phyloP scores from a whole-genome alignment of 306 rosid genomes.

The Prunus mume region DNA sequence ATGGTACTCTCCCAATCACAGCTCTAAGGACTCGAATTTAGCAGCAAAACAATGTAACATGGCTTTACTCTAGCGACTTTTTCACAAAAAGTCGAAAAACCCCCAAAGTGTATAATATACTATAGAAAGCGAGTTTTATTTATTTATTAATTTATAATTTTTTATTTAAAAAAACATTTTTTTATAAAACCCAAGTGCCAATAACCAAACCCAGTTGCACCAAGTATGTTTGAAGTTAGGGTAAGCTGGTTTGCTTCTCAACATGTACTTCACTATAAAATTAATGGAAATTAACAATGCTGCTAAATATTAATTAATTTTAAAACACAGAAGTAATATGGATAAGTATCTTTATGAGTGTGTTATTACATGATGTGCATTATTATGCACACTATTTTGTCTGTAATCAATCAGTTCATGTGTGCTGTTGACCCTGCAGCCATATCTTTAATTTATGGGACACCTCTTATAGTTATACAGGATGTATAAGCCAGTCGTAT shows the following conservation, averaged over 20 bases:
- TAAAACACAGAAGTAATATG: neutral
- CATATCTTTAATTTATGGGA: neutral
- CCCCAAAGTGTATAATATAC: too few species aligned
- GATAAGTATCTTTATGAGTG: neutral
- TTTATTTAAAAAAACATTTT: neutral
- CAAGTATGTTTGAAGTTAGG: neutral
- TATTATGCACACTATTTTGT: constrained; percentile 2
- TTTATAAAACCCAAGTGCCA: neutral
- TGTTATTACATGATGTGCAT: neutral
- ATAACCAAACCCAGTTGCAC: neutral
- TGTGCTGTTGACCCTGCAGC: constrained; percentile 12
- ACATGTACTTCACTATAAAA: constrained; percentile 5
- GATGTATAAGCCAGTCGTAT: neutral
- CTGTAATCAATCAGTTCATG: constrained; percentile 12
- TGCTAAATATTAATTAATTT: neutral
- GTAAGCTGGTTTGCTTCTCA: neutral
- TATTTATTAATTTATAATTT: neutral
- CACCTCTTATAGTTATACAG: neutral
- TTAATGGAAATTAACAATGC: neutral
- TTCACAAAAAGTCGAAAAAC: too few species aligned
- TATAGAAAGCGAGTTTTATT: too few species aligned
- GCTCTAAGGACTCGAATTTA: too few species aligned
- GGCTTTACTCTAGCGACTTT: too few species aligned
- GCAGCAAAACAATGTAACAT: too few species aligned
- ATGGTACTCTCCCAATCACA: too few species aligned